Conservation (phyloP, 192 early-diverging fungal genomes). For the Podila epigama region DNA sequence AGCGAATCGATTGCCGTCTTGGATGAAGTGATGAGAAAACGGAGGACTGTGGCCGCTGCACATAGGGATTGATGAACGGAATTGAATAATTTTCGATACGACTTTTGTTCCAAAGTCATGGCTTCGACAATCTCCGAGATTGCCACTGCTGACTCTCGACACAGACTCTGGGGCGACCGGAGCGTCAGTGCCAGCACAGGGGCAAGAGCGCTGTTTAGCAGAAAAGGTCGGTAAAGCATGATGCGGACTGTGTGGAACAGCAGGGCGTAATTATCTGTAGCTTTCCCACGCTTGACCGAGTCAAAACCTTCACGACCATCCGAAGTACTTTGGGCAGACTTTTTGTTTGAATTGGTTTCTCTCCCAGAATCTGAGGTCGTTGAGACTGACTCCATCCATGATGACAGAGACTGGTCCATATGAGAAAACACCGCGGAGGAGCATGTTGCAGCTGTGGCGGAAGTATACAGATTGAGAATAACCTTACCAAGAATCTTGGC, state of each 20-base stretch:
- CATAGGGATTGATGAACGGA: slow-evolving; percentile 38
- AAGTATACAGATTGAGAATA: slow-evolving; percentile 30
- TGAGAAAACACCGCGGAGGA: slow-evolving; percentile 37
- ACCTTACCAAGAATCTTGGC: slow-evolving; percentile 43
- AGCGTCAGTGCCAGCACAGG: slow-evolving; percentile 26
- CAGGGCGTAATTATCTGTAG: slow-evolving; percentile 15
- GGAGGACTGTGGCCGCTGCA: slow-evolving; percentile 36
- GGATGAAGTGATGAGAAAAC: slow-evolving; percentile 27
- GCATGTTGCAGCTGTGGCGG: slow-evolving; percentile 31
- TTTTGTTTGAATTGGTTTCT: background rate
- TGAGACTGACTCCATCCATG: slow-evolving; percentile 36
- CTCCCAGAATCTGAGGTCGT: background rate
- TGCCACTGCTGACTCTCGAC: slow-evolving; percentile 36
- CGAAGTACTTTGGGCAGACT: background rate
- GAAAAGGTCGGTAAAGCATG: slow-evolving; percentile 40
- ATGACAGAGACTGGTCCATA: slow-evolving; percentile 26
- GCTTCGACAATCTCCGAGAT: slow-evolving; percentile 45
- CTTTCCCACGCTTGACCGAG: background rate
- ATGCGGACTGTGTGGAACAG: slow-evolving; percentile 38
- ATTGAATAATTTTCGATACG: slow-evolving; percentile 39
- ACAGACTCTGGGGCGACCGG: slow-evolving; percentile 24
- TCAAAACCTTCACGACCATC: background rate
- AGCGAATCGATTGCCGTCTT: background rate
- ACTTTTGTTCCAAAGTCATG: slow-evolving; percentile 27
- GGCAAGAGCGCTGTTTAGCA: slow-evolving; percentile 22